Conservation (phyloP, 768 basidiomycete species). For the Lentinula detonsa region DNA sequence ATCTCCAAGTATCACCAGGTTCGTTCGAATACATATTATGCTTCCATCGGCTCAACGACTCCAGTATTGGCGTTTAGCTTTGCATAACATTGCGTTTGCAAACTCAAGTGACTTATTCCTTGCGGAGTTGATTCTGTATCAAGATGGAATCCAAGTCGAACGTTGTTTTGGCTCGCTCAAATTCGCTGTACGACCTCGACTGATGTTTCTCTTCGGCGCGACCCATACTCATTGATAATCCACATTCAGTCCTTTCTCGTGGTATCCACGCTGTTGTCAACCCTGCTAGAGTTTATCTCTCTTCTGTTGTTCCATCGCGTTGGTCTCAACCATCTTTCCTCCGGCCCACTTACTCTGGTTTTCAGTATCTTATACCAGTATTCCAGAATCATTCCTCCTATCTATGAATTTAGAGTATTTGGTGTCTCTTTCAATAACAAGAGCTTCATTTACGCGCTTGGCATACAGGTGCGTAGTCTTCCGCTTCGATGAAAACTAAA, state of each 20-base stretch:
- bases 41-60: not conserved
- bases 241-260: constrained; percentile 65
- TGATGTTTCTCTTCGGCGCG: not conserved
- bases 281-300: constrained; percentile 58
- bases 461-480: constrained; percentile 51
- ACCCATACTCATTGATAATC: not conserved
- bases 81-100: constrained; percentile 70
- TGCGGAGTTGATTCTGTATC: constrained; percentile 67
- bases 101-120: constrained; percentile 86
- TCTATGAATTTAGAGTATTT: constrained; percentile 73
- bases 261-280: constrained; percentile 60
- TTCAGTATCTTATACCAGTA: constrained; percentile 86
- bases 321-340: constrained; percentile 67
- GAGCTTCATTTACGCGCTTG: constrained; percentile 63
- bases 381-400: constrained; percentile 66
- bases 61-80: constrained; percentile 82
- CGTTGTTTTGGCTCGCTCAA: constrained; percentile 84
- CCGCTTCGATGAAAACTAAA: not conserved
- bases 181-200: constrained; percentile 57
- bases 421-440: constrained; percentile 75
- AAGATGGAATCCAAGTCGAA: constrained; percentile 66
- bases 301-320: constrained; percentile 60
- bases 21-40: constrained; percentile 7
- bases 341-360: constrained; percentile 70
- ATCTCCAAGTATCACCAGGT: constrained; percentile 89